Evolutionary conservation across 1,284 basidiomycete genomes (phyloP), one percentile per base, ranked within the genome.

Genomic region (Trametes pubescens): DNA sequence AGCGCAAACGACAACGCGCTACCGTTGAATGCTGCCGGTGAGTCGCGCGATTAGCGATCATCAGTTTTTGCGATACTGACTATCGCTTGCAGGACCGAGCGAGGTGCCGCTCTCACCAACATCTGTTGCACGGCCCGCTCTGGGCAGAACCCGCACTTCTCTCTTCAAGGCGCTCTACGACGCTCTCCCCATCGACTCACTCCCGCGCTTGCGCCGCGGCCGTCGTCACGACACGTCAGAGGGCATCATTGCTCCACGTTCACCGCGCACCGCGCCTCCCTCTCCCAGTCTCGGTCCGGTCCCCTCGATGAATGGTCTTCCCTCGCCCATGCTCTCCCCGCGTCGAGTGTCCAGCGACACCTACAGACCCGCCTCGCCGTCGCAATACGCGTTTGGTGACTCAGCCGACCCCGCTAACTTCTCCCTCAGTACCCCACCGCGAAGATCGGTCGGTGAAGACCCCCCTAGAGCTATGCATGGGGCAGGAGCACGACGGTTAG

Each of bases 1-100:
- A 96, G 94, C 69, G 96, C 96, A 11, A 98, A 97, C 70, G 96
- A 98, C 75, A 94, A 98, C 72, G 93, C 95, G 2, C 83, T 98
- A 14, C 96, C 96, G 0, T 82, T 81, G 32, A 73, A 77, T 54
- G 69, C 73, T 35, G 69, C 73, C 29, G 72, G 76, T 76, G 59
- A 60, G 72, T 64, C 38, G 13, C 5, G 0, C 24, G 21, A 14
- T 16, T 4, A 6, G 13, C 51, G 1, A 34, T 18, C 21, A 13
- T 8, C 11, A n/a, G n/a, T n/a, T n/a, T 21, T 16, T 5, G 22
- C 2, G 4, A 14, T 38, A 21, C 57, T 65, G 10, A 64, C 44
- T 26, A 16, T 4, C n/a, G 29, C 8, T 34, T 2, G 13, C 54
- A 64, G 64, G 59, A 2, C 32, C 57, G 16, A 61, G 57, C 35